Evolutionary conservation across 306 rosid species (phyloP), one percentile per base, ranked within the genome.

Genomic region (Cicer arietinum): DNA sequence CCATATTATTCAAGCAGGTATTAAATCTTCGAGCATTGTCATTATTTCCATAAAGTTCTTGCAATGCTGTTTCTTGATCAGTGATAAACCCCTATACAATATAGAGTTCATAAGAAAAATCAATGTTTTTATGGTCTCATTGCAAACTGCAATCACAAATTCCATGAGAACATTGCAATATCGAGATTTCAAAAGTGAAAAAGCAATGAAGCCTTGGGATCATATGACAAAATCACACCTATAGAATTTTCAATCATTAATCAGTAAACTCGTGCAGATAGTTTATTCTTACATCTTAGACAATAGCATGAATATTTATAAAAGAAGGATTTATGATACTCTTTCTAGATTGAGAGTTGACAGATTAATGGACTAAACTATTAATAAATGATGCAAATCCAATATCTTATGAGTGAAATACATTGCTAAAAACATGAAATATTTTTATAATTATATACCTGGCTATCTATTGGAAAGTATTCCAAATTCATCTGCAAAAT

Each of bases 401-500:
- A 76, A 48, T 42, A 74, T 74, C 48, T 37, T 45, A 16, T 78
- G 13, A 39, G 50, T 42, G 46, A 59, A 47, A 69, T 43, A 40
- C 42, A 77, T 51, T 58, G 16, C 42, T 20, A 25, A 16, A 54
- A 79, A 17, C 48, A 37, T 69, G 52, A 73, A 81, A 51, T 6
- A 46, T 82, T 45, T 62, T 18, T 57, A 69, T 48, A 8, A 70
- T 71, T 59, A 77, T 59, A 4, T 86, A 94, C 98, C 98, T 94
- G 98, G 61, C 82, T 87, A 61, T 91, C 98, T 50, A 85, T 82
- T 7, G 97, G 96, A 83, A 91, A 94, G 80, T 94, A 94, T 80
- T 94, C 98, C 57, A 94, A 84, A 84, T 94, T 94, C 97, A 91
- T 91, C 98, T 94, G 89, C 77, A 85, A 69, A 73, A 62, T 53